These are phyloP conservation scores for Pythium phragmitis DNA, from an alignment of 352 stramenopile species.

Conservation along the genomic window DNA sequence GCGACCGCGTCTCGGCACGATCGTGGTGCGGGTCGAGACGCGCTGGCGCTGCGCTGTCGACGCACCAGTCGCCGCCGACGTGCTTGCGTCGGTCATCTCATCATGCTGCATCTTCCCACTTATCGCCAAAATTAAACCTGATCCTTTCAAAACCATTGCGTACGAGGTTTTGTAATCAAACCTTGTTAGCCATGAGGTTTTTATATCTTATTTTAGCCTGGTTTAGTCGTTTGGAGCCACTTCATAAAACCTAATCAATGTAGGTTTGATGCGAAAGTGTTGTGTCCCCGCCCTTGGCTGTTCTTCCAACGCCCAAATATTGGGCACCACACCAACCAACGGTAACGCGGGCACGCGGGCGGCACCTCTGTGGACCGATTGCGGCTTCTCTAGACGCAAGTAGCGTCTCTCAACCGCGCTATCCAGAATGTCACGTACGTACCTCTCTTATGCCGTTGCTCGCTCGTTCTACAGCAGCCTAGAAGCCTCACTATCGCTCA, in stretches of 20 bases:
- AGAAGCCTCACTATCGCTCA: slow-evolving; percentile 6
- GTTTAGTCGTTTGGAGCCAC: too few species aligned
- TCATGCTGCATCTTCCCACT: not conserved
- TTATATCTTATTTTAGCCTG: too few species aligned
- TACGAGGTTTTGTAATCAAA: too few species aligned
- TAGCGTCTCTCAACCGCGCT: too few species aligned
- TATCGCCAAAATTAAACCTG: not conserved
- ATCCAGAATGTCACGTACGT: slow-evolving; percentile 15
- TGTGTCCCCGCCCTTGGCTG: not conserved
- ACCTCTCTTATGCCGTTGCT: not conserved
- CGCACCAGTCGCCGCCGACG: not conserved
- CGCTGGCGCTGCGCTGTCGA: not conserved
- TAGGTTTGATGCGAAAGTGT: too few species aligned
- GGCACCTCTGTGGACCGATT: not conserved
- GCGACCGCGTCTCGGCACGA: slow-evolving; percentile 32
- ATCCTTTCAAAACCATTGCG: not conserved
- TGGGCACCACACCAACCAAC: slow-evolving; percentile 4
- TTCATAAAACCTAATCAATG: too few species aligned
- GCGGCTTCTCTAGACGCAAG: not conserved
- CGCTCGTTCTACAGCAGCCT: not conserved
- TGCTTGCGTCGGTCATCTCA: slow-evolving; percentile 10
- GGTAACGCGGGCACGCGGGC: not conserved
- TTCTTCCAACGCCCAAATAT: not conserved
- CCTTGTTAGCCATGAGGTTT: too few species aligned
- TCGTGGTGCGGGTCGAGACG: not conserved